Conservation (phyloP, 208 protist species). For the Acanthamoeba healyi region DNA sequence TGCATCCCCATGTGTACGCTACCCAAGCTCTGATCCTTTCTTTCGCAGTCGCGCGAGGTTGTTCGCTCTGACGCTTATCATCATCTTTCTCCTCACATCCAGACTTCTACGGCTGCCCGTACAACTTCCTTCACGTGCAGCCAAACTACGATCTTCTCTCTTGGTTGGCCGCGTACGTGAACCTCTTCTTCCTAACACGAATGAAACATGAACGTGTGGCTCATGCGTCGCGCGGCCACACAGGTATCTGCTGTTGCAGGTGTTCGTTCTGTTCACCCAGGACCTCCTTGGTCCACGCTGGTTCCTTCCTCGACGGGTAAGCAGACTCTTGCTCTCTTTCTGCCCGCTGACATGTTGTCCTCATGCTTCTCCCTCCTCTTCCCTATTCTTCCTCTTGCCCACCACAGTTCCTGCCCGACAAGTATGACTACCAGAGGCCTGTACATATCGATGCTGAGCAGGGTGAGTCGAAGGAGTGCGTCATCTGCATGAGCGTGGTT, state of each 20-base stretch:
- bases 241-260: conserved; percentile 77
- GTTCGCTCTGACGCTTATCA: not conserved
- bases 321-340: not conserved
- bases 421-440: conserved; percentile 85
- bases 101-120: conserved; percentile 86
- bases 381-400: too few species aligned
- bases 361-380: not conserved
- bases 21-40: not conserved
- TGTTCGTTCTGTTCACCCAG: conserved; percentile 79
- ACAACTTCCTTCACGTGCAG: conserved; percentile 82
- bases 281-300: conserved; percentile 82
- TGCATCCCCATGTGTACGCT: conserved; percentile 83
- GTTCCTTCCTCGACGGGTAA: conserved; percentile 83
- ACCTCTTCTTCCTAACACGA: too few species aligned
- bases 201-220: too few species aligned
- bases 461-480: conserved; percentile 55
- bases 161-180: conserved; percentile 74
- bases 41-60: not conserved
- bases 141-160: conserved; percentile 74
- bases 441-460: conserved; percentile 48
- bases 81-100: not conserved
- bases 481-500: conserved; percentile 70
- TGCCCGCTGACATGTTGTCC: not conserved
- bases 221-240: too few species aligned
- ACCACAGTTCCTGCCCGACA: conserved; percentile 81